Base-by-base conservation (phyloP, 2,329 filamentous ascomycete species). In the Clonostachys rosea region DNA sequence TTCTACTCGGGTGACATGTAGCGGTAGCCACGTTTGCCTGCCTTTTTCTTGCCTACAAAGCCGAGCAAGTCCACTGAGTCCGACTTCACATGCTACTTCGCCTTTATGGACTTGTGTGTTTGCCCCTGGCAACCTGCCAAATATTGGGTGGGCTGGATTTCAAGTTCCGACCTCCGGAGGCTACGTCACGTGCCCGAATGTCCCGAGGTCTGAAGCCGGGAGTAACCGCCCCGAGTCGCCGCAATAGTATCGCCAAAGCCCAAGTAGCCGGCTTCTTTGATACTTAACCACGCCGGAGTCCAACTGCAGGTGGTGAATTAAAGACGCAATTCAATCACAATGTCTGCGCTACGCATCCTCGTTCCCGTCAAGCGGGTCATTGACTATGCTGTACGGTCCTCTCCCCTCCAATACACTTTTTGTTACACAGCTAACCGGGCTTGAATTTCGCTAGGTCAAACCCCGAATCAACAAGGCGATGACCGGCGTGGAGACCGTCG, bases 401-500 rank as follows among this genome's bases (percentile, higher is more conserved):
- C 9, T 16, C 18, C 40, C 17, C 12, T 30, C 8, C 24, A 36
- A 44, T 43, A 47, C 33, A 18, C 1, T 18, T n/a, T 24, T n/a
- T 42, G 4, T 18, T 8, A 39, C 36, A 18, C 3, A 39, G 34
- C n/a, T 34, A 20, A 50, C 48, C 37, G 44, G 47, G 47, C 55
- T 48, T 52, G 30, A 24, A n/a, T 24, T 16, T 42, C 13, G 37
- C 47, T 57, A 86, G 82, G 79, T 85, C 74, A 85, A 84, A 62
- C 81, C 81, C 48, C 80, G 82, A 56, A 80, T 86, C 66, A 86
- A 86, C 74, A 85, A 84, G 67, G 71, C 81, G 59, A 78, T 81
- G 70, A 96, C 92, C 51, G 92, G 84, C 63, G 87, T 99, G 70
- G 92, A 96, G 72, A 96, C 89, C 47, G 79, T 86, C 54, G 89